Conservation (phyloP, 768 basidiomycete genomes). For the Tricholoma flavovirens region DNA sequence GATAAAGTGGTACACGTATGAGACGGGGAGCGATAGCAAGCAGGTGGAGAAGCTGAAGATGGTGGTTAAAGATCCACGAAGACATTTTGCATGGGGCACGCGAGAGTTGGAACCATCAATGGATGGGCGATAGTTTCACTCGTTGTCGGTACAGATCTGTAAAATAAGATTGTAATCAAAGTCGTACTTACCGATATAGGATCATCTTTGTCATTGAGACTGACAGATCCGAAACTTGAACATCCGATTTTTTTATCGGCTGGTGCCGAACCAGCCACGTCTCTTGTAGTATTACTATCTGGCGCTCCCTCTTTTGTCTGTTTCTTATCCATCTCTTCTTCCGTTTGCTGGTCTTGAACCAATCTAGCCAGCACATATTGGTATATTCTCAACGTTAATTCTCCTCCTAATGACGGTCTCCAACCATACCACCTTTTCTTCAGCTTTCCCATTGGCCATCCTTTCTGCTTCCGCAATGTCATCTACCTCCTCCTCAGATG, state of each 20-base stretch:
- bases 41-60: constrained; percentile 36
- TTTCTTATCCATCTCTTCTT: neutral
- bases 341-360: constrained; percentile 15
- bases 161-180: too few species aligned
- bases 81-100: constrained; percentile 45
- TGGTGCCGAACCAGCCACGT: constrained; percentile 10
- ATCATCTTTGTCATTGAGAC: constrained; percentile 4
- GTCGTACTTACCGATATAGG: constrained; percentile 5
- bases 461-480: constrained; percentile 42
- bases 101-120: constrained; percentile 20
- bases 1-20: constrained; percentile 48
- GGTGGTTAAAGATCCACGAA: constrained; percentile 30
- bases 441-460: constrained; percentile 32
- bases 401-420: constrained; percentile 25
- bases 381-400: constrained; percentile 16
- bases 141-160: neutral
- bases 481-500: constrained; percentile 61
- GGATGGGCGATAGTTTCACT: neutral
- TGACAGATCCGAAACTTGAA: constrained; percentile 15
- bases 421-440: constrained; percentile 34
- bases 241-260: constrained; percentile 8
- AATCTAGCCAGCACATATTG: constrained; percentile 20
- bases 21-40: constrained; percentile 51
- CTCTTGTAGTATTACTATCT: constrained; percentile 12
- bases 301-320: constrained; percentile 11